These are phyloP conservation scores for Chalara sp. DNA, from an alignment of 2,329 filamentous ascomycete genomes.

Conservation along the genomic window DNA sequence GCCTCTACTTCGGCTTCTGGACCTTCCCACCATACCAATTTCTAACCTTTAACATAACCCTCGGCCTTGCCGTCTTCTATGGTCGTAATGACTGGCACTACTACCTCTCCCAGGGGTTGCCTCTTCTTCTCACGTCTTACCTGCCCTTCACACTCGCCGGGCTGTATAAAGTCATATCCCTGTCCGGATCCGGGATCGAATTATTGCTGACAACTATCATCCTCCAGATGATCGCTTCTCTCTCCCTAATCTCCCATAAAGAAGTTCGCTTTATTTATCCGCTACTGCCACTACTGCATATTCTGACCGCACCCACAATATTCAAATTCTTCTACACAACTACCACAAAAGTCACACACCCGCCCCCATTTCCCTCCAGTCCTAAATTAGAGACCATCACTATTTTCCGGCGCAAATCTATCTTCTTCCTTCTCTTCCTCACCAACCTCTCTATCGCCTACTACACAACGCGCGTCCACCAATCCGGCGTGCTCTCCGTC, in stretches of 20 bases:
- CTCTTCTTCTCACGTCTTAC: slow-evolving; percentile 76
- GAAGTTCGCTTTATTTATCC: slow-evolving; percentile 97
- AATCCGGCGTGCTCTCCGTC: slow-evolving; percentile 71
- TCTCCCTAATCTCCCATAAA: slow-evolving; percentile 86
- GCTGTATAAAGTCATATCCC: slow-evolving; percentile 38
- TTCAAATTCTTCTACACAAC: slow-evolving; percentile 52
- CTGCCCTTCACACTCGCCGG: slow-evolving; percentile 69
- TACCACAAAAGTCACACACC: slow-evolving; percentile 19
- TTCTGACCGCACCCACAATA: slow-evolving; percentile 66
- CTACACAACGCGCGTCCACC: slow-evolving; percentile 73
- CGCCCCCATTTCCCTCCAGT: slow-evolving; percentile 16
- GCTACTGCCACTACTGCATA: slow-evolving; percentile 76
- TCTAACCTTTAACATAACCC: slow-evolving; percentile 83
- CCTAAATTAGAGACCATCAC: slow-evolving; percentile 21
- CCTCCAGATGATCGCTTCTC: slow-evolving; percentile 44
- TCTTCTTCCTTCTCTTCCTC: slow-evolving; percentile 51
- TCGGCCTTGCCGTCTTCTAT: slow-evolving; percentile 87
- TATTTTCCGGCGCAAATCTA: slow-evolving; percentile 42
- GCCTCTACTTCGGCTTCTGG: slow-evolving; percentile 76
- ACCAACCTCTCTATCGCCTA: slow-evolving; percentile 64
- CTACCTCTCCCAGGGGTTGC: slow-evolving; percentile 84
- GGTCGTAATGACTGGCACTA: slow-evolving; percentile 88
- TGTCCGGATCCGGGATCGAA: slow-evolving; percentile 31
- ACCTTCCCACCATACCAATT: slow-evolving; percentile 84
- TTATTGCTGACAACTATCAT: slow-evolving; percentile 46